Conservation (phyloP, 2,329 filamentous ascomycete genomes). For the Neofusicoccum cordaticola region DNA sequence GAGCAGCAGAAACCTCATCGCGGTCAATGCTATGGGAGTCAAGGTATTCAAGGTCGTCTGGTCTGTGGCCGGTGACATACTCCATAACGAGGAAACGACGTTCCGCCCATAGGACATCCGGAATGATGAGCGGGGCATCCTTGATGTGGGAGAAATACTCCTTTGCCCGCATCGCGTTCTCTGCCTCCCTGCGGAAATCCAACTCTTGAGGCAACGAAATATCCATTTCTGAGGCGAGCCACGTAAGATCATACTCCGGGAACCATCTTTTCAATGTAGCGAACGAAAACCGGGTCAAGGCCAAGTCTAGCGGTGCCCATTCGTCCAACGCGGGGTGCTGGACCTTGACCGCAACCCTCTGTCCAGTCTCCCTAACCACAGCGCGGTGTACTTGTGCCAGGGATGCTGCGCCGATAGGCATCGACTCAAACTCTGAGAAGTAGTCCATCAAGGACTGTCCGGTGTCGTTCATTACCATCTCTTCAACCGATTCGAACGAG, state of each 20-base stretch:
- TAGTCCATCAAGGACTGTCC: constrained; percentile 73
- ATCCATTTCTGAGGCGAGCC: constrained; percentile 93
- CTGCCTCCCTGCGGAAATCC: constrained; percentile 80
- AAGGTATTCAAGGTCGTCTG: constrained; percentile 84
- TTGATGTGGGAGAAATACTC: constrained; percentile 76
- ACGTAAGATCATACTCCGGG: constrained; percentile 95
- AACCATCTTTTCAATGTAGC: constrained; percentile 88
- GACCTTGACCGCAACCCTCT: constrained; percentile 92
- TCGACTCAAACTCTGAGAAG: constrained; percentile 78
- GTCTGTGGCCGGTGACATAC: constrained; percentile 78
- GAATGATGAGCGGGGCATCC: constrained; percentile 79
- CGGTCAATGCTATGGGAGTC: constrained; percentile 85
- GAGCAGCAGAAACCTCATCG: constrained; percentile 88
- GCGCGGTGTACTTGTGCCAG: constrained; percentile 93
- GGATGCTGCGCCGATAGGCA: constrained; percentile 88
- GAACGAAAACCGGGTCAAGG: constrained; percentile 85
- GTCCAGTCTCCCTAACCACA: constrained; percentile 74
- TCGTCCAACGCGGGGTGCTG: constrained; percentile 88
- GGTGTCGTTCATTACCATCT: constrained; percentile 84
- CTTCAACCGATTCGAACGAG: constrained; percentile 78
- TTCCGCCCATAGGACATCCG: constrained; percentile 84
- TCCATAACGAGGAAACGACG: constrained; percentile 94
- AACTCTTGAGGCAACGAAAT: constrained; percentile 85
- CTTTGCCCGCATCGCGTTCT: constrained; percentile 76
- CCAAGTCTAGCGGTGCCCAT: constrained; percentile 85